Evolutionary conservation across 1,139 yeast species (phyloP), one percentile per base, ranked within the genome.

Genomic region (Taiozyma sp.): DNA sequence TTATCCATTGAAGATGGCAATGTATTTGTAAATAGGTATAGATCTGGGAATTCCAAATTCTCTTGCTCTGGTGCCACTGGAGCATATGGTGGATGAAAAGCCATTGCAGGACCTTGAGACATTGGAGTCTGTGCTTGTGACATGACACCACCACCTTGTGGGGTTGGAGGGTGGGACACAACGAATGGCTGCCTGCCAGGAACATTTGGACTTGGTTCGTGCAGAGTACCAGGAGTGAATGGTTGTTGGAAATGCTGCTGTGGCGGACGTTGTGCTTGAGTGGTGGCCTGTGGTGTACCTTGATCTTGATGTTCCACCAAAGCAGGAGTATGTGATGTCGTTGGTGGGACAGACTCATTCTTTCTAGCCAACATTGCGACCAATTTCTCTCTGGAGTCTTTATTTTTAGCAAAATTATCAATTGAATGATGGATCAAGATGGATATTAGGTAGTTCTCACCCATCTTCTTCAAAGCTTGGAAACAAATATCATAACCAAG

Each of bases 401-500:
- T 23, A 34, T 62, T 63, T 4, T 49, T 53, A 1, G 55, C 61
- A 39, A 60, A 49, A 32, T 54, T 54, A 10, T 56, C 53, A 16
- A 62, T 40, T 8, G 58, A 55, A 29, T 57, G 59, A 38, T 47
- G 54, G 22, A 62, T 54, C 44, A 60, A 47, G 0, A 53, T 49
- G 1, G 65, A 79, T 27, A 75, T 71, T 49, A 70, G 57, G 68
- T 75, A 75, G 27, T 65, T 73, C 51, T 73, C 71, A 19, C 82
- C 76, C 57, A 84, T 70, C 54, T 78, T 83, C 53, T 73, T 71
- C 59, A 84, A 68, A 4, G 82, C 84, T 39, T 57, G 54, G 24
- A 46, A 68, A 49, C 85, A 76, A 4, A 80, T 75, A 36, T 70
- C 72, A 48, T 84, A 71, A 2, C 88, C 81, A 55, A 78, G 78